Evolutionary conservation across 1,139 yeast species (phyloP), one percentile per base, ranked within the genome.

Genomic region (Ogataea hybrid): DNA sequence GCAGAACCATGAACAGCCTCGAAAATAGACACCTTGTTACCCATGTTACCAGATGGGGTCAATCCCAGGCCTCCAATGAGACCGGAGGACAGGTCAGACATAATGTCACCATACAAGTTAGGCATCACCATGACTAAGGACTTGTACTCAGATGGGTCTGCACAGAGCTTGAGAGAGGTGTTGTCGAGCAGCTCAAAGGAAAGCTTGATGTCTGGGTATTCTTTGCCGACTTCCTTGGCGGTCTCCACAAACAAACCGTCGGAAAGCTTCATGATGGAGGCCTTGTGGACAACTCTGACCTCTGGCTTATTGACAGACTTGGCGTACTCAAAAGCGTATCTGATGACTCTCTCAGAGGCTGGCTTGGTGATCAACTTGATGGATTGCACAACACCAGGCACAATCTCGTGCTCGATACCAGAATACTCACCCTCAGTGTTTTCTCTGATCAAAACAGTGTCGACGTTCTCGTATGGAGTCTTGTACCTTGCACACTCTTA

Each of bases 1-100:
- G 97, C 97, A 47, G 97, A 87, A 67, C 98, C 97, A 70, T 92
- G 97, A 63, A 92, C 98, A 56, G 98, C 97, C 78, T 92, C 98
- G 68, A 92, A 92, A 66, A 92, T 90, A 48, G 96, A 87, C 53
- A 90, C 96, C 67, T 85, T 84, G 77, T 88, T 88, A 75, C 98
- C 98, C 89, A 92, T 89, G 80, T 92, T 92, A 69, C 96, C 98
- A 49, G 96, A 88, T 57, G 98, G 97, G 52, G 97, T 92, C 68
- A 92, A 81, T 71, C 98, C 98, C 62, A 90, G 80, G 65, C 97
- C 97, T 68, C 98, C 98, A 58, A 94, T 92, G 64, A 92, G 78
- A 70, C 97, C 98, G 47, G 97, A 86, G 56, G 96, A 87, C 68
- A 92, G 77, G 70, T 92, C 97, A 52, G 97, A 90, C 84, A 92